These are phyloP conservation scores for Eustoma russellianum DNA, from an alignment of 257 asterid genomes.

Conservation along the genomic window DNA sequence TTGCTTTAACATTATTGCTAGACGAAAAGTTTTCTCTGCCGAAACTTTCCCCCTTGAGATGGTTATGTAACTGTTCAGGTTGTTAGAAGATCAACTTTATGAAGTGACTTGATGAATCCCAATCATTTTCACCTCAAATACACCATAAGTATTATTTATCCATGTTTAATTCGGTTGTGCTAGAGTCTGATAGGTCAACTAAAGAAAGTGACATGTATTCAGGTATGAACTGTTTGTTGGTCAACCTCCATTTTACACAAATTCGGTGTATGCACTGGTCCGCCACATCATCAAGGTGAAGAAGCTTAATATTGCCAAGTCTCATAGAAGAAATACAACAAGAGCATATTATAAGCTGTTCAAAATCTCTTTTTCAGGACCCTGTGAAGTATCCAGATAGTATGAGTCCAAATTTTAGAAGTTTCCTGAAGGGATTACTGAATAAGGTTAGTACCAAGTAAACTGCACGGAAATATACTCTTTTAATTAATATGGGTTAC, in stretches of 20 bases:
- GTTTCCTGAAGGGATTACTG: slow-evolving; percentile 87
- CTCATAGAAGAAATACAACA: slow-evolving; percentile 6
- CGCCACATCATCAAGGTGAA: slow-evolving; percentile 90
- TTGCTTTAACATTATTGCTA: too few relatives aligned
- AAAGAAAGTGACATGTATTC: slow-evolving; percentile 8
- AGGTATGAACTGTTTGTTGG: slow-evolving; percentile 99
- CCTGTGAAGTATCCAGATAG: slow-evolving; percentile 95
- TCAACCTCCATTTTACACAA: slow-evolving; percentile 97
- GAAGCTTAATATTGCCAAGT: slow-evolving; percentile 7
- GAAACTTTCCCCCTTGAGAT: too few relatives aligned
- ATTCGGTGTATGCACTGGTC: slow-evolving; percentile 97
- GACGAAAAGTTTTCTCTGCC: too few relatives aligned
- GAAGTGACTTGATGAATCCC: too few relatives aligned
- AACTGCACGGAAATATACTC: slow-evolving; percentile 6
- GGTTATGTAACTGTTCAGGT: too few relatives aligned
- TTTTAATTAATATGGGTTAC: slow-evolving; percentile 13
- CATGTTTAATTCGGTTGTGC: too few relatives aligned
- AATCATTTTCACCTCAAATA: too few relatives aligned
- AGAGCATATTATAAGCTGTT: slow-evolving; percentile 8
- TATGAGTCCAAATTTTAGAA: slow-evolving; percentile 74
- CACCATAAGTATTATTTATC: too few relatives aligned
- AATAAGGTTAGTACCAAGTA: slow-evolving; percentile 53
- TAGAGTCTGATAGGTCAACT: too few relatives aligned
- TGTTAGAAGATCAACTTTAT: too few relatives aligned
- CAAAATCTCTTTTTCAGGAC: slow-evolving; percentile 44